Conservation (phyloP, 441 rosid genomes). For the Gossypium trilobum region DNA sequence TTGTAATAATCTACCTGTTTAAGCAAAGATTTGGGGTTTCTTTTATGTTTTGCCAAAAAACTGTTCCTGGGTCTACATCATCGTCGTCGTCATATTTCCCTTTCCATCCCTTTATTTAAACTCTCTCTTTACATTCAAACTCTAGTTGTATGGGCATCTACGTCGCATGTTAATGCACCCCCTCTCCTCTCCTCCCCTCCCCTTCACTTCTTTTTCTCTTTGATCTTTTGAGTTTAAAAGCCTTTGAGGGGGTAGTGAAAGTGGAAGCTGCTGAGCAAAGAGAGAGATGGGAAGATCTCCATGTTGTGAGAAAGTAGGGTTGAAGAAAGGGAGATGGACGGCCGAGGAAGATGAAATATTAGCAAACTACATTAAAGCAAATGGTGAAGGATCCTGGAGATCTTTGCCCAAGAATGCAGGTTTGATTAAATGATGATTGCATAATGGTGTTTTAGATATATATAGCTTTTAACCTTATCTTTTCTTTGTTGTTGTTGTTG, state of each 20-base stretch:
- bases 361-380: constrained; percentile 41
- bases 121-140: background rate
- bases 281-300: constrained; percentile 62
- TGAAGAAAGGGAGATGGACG: constrained; percentile 78
- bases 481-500: background rate
- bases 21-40: background rate
- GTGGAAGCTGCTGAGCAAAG: constrained; percentile 1
- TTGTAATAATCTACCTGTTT: background rate
- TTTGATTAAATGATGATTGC: background rate
- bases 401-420: constrained; percentile 79
- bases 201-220: background rate
- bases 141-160: background rate
- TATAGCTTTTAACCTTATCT: too few species aligned
- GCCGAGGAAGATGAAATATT: constrained; percentile 63
- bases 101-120: constrained; percentile 18
- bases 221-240: background rate
- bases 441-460: too few species aligned
- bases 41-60: background rate
- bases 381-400: constrained; percentile 80
- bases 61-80: constrained; percentile 10
- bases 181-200: too few species aligned
- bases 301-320: constrained; percentile 67
- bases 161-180: too few species aligned
- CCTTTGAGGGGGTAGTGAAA: background rate
- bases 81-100: background rate